Percentiles rank a stretch among this genome's conserved stretches.
These are phyloP conservation scores for Massariosphaeria phaeospora DNA, from an alignment of 495 filamentous ascomycete species.

Conservation along the genomic window DNA sequence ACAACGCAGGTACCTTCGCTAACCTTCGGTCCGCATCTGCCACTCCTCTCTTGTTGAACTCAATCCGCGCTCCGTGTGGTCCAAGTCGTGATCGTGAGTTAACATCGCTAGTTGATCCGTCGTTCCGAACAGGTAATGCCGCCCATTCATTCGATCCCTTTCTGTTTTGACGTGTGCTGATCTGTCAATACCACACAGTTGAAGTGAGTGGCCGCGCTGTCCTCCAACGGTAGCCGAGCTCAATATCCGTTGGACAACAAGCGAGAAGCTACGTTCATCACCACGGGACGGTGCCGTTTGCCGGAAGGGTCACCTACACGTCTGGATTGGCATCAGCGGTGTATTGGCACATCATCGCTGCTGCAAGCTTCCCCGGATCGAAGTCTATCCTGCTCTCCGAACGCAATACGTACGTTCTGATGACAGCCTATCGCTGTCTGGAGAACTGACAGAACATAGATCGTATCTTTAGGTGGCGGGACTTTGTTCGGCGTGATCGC, in stretches of 20 bases:
- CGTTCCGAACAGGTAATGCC: background rate
- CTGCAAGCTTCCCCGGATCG: background rate
- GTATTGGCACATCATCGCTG: background rate
- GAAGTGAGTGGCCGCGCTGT: slow-evolving; percentile 5
- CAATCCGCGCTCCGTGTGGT: background rate
- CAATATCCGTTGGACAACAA: slow-evolving; percentile 25
- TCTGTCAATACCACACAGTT: slow-evolving; percentile 19
- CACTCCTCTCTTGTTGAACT: background rate
- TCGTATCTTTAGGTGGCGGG: background rate
- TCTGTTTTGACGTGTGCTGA: slow-evolving; percentile 16
- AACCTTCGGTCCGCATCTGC: background rate
- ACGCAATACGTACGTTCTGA: slow-evolving; percentile 18
- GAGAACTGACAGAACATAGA: slow-evolving; percentile 1
- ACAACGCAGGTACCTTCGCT: slow-evolving; percentile 7
- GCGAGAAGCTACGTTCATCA: slow-evolving; percentile 16
- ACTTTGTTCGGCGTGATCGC: slow-evolving; percentile 15
- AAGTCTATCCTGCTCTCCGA: background rate
- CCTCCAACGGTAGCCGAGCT: slow-evolving; percentile 19
- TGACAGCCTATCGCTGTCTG: background rate
- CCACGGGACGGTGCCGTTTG: slow-evolving; percentile 16
- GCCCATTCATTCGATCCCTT: slow-evolving; percentile 8
- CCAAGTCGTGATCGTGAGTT: background rate
- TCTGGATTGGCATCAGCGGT: background rate
- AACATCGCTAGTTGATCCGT: background rate
- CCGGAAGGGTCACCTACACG: slow-evolving; percentile 7